phyloP scores from a whole-genome alignment of 768 basidiomycete genomes.

The Xerocomellus chrysenteron region DNA sequence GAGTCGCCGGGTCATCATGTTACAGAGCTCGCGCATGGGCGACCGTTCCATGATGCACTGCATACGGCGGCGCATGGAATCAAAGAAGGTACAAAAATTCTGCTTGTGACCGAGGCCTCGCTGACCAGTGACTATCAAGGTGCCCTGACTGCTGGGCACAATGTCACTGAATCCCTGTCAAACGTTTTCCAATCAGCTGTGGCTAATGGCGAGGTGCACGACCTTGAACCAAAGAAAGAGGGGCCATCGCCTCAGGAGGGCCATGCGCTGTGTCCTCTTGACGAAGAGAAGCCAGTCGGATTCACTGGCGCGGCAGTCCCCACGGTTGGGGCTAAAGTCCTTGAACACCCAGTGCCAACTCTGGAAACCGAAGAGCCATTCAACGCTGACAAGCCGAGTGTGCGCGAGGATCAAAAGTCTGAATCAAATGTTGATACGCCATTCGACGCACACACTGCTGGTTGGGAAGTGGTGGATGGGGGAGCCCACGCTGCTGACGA shows the following conservation, averaged over 20 bases:
- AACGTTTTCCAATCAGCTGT: conserved; percentile 39
- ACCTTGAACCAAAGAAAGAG: not conserved
- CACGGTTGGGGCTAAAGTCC: conserved; percentile 65
- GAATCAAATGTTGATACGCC: not conserved
- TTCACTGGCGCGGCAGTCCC: conserved; percentile 66
- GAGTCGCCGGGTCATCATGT: conserved; percentile 42
- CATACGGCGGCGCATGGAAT: conserved; percentile 39
- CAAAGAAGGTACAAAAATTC: conserved; percentile 47
- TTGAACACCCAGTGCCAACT: conserved; percentile 44
- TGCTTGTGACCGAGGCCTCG: not conserved
- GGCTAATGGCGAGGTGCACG: not conserved
- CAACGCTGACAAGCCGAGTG: conserved; percentile 29
- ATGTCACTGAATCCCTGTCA: conserved; percentile 33
- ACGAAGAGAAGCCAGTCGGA: conserved; percentile 50
- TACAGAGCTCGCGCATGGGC: conserved; percentile 41
- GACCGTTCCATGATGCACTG: conserved; percentile 33
- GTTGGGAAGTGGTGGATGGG: conserved; percentile 45
- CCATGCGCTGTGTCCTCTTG: conserved; percentile 50
- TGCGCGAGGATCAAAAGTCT: conserved; percentile 15
- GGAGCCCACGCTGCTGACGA: conserved; percentile 43
- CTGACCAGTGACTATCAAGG: conserved; percentile 35
- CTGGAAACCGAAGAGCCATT: conserved; percentile 30
- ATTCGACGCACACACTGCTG: conserved; percentile 37
- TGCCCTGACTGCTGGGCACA: conserved; percentile 39
- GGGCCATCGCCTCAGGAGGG: conserved; percentile 48